Evolutionary conservation across 139 green algal genomes (phyloP), one percentile per base, ranked within the genome.

Genomic region (Zygnema circumcarinatum): DNA sequence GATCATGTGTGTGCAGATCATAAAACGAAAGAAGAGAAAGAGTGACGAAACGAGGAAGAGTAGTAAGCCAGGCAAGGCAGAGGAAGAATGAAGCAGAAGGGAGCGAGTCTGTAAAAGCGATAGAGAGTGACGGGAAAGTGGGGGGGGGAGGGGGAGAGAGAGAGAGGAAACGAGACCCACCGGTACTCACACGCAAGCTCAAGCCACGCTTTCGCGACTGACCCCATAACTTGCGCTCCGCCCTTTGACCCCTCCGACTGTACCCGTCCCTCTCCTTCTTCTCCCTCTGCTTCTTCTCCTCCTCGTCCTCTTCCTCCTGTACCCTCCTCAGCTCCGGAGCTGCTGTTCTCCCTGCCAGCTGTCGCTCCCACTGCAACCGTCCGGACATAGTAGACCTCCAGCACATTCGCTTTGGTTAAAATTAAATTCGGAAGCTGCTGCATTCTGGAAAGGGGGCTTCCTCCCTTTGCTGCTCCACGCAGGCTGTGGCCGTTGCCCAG

Each of bases 311-410:
- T 81, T 39, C 41, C 78, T 11, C 69, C 69, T 40, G 7, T 41
- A 29, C 56, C 38, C n/a, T 35, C 75, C 56, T 22, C 67, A 32
- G 35, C 2, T 25, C 54, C 32, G 16, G 22, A 68, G 31, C 25
- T n/a, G n/a, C n/a, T n/a, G n/a, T n/a, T n/a, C n/a, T n/a, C 0
- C 25, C 74, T 11, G 11, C 40, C 74, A n/a, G 29, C 52, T 32
- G 85, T 39, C 33, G 67, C 47, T 22, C 40, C 69, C 29, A 41
- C 79, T 33, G 31, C 36, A 11, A 32, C 36, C 0, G 38, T 91
- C 85, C 92, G 90, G 31, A 96, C 68, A 29, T 29, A 39, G 78
- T 94, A 96, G 0, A 97, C 82, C 42, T 97, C 94, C 53, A 98
- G 80, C 1, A 91, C 76, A 31, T 94, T 97, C 22, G 86, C 85